Base-by-base conservation (phyloP, 148 eudicot species). In the Amaranthus hypochondriacus region DNA sequence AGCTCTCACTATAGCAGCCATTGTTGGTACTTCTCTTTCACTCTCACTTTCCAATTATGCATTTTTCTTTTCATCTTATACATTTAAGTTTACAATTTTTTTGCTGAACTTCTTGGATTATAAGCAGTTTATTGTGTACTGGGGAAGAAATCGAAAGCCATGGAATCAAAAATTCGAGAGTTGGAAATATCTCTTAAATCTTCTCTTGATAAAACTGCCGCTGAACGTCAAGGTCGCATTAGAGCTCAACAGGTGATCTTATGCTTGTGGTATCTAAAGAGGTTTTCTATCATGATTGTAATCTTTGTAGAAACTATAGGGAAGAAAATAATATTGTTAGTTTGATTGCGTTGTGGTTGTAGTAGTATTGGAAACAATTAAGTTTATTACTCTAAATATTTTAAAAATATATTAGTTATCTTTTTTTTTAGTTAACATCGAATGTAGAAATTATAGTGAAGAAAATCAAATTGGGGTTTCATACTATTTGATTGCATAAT, bases 201-300 rank as follows among this genome's bases (percentile, higher is more conserved):
- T 44, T 84, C 87, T 46, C 44, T 78, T 28, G 76, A 86, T 21
- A 89, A 87, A 12, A 87, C 88, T 79, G 84, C 82, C 80, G 87
- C 93, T 76, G 98, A 93, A 77, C 83, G 98, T 68, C 92, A 89
- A 82, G 98, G 96, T 62, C 96, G 98, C 14, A 89, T 90, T 64
- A 84, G 89, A 78, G 93, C 94, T 84, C 96, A 93, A 55, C 84
- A 90, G 96, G 98, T 90, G 7, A 6, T 71, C 62, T 18, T 58
- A 47, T 44, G 2, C 39, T 28, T 28, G 39, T 28, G 39, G 39
- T 28, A 28, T 28, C 18, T 28, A 1, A 28, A 28, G 39, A 28
- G 39, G 39, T 28, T 28, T 28, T 28, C 39, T 28, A 28, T 28
- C 39, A 2, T 28, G 39, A 28, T 28, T 28, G 0, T 28, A 28